phyloP scores from a whole-genome alignment of 2,329 filamentous ascomycete species.

The Fusarium foetens region DNA sequence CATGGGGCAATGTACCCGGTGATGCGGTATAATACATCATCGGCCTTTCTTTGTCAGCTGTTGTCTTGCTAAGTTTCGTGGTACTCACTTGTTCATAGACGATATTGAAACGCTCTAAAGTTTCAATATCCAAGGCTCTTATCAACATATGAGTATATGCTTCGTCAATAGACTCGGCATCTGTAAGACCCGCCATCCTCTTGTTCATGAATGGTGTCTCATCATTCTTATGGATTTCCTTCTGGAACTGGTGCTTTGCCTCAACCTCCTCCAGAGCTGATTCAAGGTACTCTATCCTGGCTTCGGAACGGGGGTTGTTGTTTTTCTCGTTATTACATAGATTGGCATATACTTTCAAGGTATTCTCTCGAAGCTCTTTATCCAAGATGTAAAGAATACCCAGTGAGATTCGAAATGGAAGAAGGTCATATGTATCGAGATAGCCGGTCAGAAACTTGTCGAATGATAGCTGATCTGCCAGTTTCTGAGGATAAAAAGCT shows the following conservation, averaged over 20 bases:
- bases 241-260: not conserved
- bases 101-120: accelerated
- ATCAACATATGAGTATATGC: not conserved
- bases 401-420: accelerated
- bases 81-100: not conserved
- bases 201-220: not conserved
- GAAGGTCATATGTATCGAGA: accelerated
- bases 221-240: not conserved
- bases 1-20: not conserved
- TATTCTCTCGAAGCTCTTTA: accelerated
- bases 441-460: not conserved
- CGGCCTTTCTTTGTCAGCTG: accelerated
- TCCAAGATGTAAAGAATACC: accelerated
- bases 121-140: not conserved
- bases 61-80: accelerated
- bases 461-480: not conserved
- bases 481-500: accelerated
- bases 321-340: accelerated
- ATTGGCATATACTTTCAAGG: accelerated
- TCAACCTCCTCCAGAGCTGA: not conserved
- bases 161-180: not conserved
- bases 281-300: not conserved
- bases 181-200: accelerated
- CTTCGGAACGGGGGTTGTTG: not conserved
- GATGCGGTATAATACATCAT: accelerated